Evolutionary conservation across 2,329 filamentous ascomycete species (phyloP), one percentile per base, ranked within the genome.

Genomic region (Ilyonectria robusta): DNA sequence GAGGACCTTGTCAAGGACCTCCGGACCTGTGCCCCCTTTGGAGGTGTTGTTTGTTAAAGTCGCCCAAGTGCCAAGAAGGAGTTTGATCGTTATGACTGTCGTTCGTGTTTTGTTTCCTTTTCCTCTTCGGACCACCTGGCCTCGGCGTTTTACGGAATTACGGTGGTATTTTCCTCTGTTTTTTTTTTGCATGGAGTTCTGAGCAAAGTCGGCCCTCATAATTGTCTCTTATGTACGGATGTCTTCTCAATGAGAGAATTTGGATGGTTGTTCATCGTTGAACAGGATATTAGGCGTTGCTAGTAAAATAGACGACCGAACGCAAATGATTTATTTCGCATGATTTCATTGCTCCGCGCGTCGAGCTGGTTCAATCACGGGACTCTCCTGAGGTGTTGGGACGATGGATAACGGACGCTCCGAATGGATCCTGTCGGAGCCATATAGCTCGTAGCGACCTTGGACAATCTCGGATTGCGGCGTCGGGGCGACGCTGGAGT

Each of bases 1-100:
- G 93, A 95, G 69, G 93, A 95, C 73, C 85, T 97, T 66, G 93
- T 97, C 60, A 90, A 93, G 78, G 94, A 98, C 80, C 82, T 98
- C 74, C 90, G 91, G 71, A 93, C 93, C 78, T 93, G 90, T 72
- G 91, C 92, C 53, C 92, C 94, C 0, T 94, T 94, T 82, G 91
- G 90, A 6, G 87, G 90, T 6, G 87, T 85, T 6, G 80, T 89
- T 64, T 85, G 82, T 68, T 88, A 66, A 74, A 56, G 9, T 23
- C 26, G 29, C 11, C 15, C 35, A 9, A 13, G 42, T 46, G 56
- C 6, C 21, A 21, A 44, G 17, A 59, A 44, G 42, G 29, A 21
- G 15, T 37, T 29, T 26, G 19, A 10, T 50, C 6, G 51, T 46
- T 61, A 50, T 29, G 15, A 35, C 8, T 10, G 23, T 35, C 40